Percentiles rank a stretch among this genome's conserved stretches.
Conservation (phyloP, 2,329 filamentous ascomycete species). For the Ophiostoma australiae region DNA sequence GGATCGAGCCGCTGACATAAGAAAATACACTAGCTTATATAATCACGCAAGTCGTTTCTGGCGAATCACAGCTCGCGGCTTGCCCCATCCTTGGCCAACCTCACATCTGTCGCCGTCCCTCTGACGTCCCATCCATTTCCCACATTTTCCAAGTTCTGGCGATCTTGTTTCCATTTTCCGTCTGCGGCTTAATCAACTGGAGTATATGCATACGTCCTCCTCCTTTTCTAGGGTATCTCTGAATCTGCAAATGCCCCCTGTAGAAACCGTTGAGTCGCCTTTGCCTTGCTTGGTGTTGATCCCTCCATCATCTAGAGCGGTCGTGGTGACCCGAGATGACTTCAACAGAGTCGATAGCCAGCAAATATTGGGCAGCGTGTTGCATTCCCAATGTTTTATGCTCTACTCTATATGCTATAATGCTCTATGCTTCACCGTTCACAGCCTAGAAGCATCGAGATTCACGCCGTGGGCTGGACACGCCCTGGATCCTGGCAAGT, state of each 20-base stretch:
- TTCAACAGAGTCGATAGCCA: background rate
- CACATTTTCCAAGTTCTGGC: constrained; percentile 17
- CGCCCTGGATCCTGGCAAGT: background rate
- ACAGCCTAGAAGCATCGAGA: background rate
- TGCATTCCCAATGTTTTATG: background rate
- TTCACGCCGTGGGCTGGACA: background rate
- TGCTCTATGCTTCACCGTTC: background rate
- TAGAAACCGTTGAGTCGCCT: background rate
- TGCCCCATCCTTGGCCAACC: constrained; percentile 10
- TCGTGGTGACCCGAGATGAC: background rate
- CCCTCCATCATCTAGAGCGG: background rate
- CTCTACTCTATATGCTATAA: background rate
- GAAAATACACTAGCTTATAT: background rate
- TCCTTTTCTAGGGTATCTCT: background rate
- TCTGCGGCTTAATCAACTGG: background rate
- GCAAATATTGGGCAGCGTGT: background rate
- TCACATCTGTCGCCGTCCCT: background rate
- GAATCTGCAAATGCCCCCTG: background rate
- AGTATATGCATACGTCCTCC: background rate
- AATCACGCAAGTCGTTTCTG: background rate
- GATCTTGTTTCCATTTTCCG: constrained; percentile 6
- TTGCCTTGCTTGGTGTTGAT: background rate
- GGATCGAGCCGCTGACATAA: background rate
- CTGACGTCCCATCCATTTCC: constrained; percentile 17
- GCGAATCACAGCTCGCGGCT: background rate